A percentile compares a stretch with the other conserved stretches of the same genome.
These are phyloP conservation scores for Polyplosphaeria fusca DNA, from an alignment of 495 filamentous ascomycete genomes.

Conservation along the genomic window DNA sequence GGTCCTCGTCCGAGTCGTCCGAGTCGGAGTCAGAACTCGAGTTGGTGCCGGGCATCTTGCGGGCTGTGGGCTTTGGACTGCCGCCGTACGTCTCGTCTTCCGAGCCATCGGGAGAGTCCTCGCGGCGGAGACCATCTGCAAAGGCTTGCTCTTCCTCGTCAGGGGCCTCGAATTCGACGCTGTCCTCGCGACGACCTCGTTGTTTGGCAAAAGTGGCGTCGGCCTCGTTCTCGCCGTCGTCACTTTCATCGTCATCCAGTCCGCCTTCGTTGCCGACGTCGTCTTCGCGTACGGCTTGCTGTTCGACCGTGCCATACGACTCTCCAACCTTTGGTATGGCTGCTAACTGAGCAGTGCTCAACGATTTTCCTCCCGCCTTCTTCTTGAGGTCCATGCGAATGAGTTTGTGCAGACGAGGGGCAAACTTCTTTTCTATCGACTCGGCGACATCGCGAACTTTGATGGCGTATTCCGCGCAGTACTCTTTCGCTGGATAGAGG, in stretches of 20 bases:
- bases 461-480: constrained; percentile 81
- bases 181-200: constrained; percentile 69
- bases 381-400: constrained; percentile 76
- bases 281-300: constrained; percentile 47
- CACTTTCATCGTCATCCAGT: constrained; percentile 60
- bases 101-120: constrained; percentile 10
- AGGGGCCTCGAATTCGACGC: constrained; percentile 81
- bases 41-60: too few relatives aligned
- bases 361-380: constrained; percentile 62
- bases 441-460: constrained; percentile 66
- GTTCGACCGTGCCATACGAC: constrained; percentile 66
- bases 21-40: constrained; percentile 4
- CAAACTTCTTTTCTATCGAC: constrained; percentile 75
- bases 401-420: constrained; percentile 63
- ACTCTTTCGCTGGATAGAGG: constrained; percentile 82
- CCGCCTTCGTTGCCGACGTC: constrained; percentile 46
- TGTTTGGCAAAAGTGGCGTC: constrained; percentile 81
- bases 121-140: constrained; percentile 31
- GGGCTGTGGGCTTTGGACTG: constrained; percentile 28
- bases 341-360: constrained; percentile 52
- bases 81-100: constrained; percentile 34
- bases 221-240: constrained; percentile 74
- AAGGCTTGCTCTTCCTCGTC: constrained; percentile 81
- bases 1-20: constrained; percentile 40
- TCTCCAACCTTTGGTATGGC: constrained; percentile 79